Percentiles rank a stretch among this genome's conserved stretches.
Conservation (phyloP, 176 grass and related monocot genomes). For the Musa beccarii region DNA sequence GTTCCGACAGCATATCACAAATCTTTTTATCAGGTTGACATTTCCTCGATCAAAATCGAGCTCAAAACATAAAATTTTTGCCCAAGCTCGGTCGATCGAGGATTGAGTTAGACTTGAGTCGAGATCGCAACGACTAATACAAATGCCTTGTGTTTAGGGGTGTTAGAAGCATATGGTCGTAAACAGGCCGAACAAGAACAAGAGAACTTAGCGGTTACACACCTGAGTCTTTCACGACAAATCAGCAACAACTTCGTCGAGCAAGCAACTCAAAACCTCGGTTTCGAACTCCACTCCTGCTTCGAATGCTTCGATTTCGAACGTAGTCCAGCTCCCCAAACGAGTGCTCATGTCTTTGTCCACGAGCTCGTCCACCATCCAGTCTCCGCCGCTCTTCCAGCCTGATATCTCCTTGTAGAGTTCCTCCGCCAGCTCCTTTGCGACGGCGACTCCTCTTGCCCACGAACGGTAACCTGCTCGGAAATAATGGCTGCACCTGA, state of each 20-base stretch:
- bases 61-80: too few relatives aligned
- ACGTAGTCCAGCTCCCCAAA: constrained; percentile 68
- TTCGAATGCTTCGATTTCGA: constrained; percentile 56
- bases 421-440: constrained; percentile 43
- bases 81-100: too few relatives aligned
- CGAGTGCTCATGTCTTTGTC: constrained; percentile 71
- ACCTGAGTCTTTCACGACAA: constrained; percentile 6
- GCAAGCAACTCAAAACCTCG: constrained; percentile 47
- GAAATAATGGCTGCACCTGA: constrained; percentile 63
- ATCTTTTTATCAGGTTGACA: too few relatives aligned
- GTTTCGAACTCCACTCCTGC: constrained; percentile 37
- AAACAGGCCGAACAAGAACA: too few relatives aligned
- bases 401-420: constrained; percentile 62
- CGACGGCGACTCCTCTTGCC: constrained; percentile 46
- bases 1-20: too few relatives aligned
- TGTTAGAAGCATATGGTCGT: too few relatives aligned
- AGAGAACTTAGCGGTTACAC: too few relatives aligned
- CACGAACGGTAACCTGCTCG: constrained; percentile 46
- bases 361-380: constrained; percentile 84
- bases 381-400: constrained; percentile 54
- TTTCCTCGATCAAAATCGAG: too few relatives aligned
- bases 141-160: too few relatives aligned
- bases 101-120: too few relatives aligned
- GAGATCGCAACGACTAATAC: too few relatives aligned
- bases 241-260: constrained; percentile 57